phyloP scores from a whole-genome alignment of 2,329 filamentous ascomycete species.

The Stagonosporopsis tanaceti region DNA sequence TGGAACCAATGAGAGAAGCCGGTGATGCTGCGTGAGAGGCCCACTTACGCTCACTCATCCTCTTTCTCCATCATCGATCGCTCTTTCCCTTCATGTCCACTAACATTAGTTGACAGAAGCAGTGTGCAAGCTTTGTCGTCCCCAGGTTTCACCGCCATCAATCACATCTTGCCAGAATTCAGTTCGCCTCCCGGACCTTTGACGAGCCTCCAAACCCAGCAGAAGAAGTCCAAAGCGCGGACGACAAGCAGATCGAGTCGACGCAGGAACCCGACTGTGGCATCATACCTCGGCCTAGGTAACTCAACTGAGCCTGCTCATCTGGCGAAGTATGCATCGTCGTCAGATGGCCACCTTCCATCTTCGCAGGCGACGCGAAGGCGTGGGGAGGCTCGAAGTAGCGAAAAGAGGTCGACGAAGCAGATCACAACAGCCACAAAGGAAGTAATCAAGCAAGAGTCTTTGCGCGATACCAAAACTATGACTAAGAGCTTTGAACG shows the following conservation, averaged over 20 bases:
- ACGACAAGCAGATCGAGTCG: not conserved
- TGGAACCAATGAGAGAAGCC: slow-evolving; percentile 10
- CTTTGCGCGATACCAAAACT: slow-evolving; percentile 11
- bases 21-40: slow-evolving; percentile 37
- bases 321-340: slow-evolving; percentile 26
- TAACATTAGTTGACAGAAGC: slow-evolving; percentile 7
- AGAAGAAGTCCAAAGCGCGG: not conserved
- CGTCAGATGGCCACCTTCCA: not conserved
- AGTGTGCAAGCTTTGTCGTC: slow-evolving; percentile 1
- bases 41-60: slow-evolving; percentile 22
- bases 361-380: slow-evolving; percentile 20
- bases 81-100: slow-evolving; percentile 1
- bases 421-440: not conserved
- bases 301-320: slow-evolving; percentile 26
- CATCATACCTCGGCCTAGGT: slow-evolving; percentile 40
- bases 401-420: not conserved
- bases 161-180: slow-evolving; percentile 22
- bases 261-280: slow-evolving; percentile 36
- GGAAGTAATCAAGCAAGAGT: slow-evolving; percentile 17
- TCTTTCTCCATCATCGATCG: slow-evolving; percentile 5
- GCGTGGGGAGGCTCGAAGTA: slow-evolving; percentile 17
- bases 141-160: slow-evolving; percentile 41
- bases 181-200: slow-evolving; percentile 22
- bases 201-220: slow-evolving; percentile 5
- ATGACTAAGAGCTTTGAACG: not conserved